Conservation (phyloP, 768 basidiomycete genomes). For the Tylopilus balloui region DNA sequence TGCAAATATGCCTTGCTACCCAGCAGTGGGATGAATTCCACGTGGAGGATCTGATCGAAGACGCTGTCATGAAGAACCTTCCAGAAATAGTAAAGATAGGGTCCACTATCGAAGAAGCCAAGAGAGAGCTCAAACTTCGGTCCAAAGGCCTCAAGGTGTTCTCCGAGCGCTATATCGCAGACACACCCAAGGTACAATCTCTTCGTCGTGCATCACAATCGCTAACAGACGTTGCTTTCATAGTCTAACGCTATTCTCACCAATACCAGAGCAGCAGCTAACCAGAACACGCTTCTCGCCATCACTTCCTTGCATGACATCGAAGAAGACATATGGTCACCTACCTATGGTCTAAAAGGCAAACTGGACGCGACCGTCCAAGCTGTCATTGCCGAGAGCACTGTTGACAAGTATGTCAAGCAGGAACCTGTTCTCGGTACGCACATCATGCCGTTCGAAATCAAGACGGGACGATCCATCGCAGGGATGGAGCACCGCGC, state of each 20-base stretch:
- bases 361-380: constrained; percentile 91
- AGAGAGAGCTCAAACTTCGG: constrained; percentile 53
- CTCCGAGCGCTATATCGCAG: constrained; percentile 59
- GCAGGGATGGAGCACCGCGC: constrained; percentile 91
- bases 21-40: constrained; percentile 60
- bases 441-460: constrained; percentile 73
- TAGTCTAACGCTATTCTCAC: constrained; percentile 63
- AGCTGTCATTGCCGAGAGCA: constrained; percentile 52
- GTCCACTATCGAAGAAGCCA: constrained; percentile 56
- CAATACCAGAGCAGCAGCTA: constrained; percentile 55
- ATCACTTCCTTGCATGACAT: constrained; percentile 76
- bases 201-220: neutral
- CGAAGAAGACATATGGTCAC: constrained; percentile 98
- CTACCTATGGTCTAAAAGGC: constrained; percentile 90
- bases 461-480: constrained; percentile 85
- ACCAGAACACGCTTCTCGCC: constrained; percentile 56
- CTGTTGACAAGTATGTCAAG: constrained; percentile 17
- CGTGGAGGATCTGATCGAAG: constrained; percentile 56
- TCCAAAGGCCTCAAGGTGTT: constrained; percentile 66
- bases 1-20: constrained; percentile 71
- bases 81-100: constrained; percentile 60
- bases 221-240: neutral
- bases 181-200: constrained; percentile 54
- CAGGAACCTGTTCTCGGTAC: constrained; percentile 19
- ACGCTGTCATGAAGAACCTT: constrained; percentile 49